Evolutionary conservation across 768 basidiomycete genomes (phyloP).

Genomic region (Suillus fuscotomentosus): DNA sequence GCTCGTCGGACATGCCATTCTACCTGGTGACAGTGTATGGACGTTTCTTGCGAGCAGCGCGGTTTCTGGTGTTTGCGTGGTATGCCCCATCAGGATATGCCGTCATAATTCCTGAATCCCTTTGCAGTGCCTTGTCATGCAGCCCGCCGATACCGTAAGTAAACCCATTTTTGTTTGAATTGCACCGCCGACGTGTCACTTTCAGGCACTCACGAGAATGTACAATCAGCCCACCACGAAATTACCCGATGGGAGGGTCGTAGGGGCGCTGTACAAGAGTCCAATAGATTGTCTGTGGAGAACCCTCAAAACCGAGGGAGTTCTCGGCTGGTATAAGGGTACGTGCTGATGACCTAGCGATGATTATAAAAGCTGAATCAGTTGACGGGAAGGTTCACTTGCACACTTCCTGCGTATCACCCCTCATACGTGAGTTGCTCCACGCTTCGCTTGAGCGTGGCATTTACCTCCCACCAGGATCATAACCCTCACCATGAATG

Average conservation of each 20-base stretch:
- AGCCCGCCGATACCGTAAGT: constrained; percentile 85
- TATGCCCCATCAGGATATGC: constrained; percentile 35
- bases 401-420: constrained; percentile 93
- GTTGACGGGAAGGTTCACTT: constrained; percentile 62
- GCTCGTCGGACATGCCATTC: constrained; percentile 63
- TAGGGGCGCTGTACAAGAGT: constrained; percentile 82
- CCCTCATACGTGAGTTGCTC: constrained; percentile 74
- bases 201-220: constrained; percentile 84
- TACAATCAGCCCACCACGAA: constrained; percentile 90
- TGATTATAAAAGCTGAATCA: background rate
- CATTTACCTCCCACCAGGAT: constrained; percentile 48
- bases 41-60: constrained; percentile 87
- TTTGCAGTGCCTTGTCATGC: constrained; percentile 82
- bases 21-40: constrained; percentile 76
- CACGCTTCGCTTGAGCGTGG: background rate
- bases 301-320: constrained; percentile 86
- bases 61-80: constrained; percentile 90
- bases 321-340: constrained; percentile 97
- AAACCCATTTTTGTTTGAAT: constrained; percentile 9
- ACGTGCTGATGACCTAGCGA: constrained; percentile 8
- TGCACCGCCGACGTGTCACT: constrained; percentile 3
- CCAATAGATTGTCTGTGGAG: constrained; percentile 98
- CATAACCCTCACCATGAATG: constrained; percentile 87
- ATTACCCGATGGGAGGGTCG: constrained; percentile 66
- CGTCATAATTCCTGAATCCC: background rate